Evolutionary conservation across 805 yeast genomes (phyloP).

Genomic region (Candida jianshihensis): DNA sequence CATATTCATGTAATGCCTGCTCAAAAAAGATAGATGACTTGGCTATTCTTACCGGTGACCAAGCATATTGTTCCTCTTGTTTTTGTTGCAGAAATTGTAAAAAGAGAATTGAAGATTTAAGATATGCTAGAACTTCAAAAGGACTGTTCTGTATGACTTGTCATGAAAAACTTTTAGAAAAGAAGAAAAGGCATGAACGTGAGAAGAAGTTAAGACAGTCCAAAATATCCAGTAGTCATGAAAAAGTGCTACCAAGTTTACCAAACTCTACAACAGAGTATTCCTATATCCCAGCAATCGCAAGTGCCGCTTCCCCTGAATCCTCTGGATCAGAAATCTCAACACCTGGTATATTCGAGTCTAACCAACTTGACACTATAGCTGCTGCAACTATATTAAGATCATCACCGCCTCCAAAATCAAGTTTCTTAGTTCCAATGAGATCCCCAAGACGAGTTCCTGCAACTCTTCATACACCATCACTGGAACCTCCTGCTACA

Average conservation of each 20-base stretch:
- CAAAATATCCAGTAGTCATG: no score
- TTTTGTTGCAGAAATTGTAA: conserved; percentile 87
- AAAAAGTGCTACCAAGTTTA: conserved; percentile 10
- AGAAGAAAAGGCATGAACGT: conserved; percentile 57
- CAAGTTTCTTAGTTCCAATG: conserved; percentile 9
- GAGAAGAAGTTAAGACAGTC: conserved; percentile 16
- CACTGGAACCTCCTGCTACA: conserved; percentile 15
- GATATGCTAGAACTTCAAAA: conserved; percentile 88
- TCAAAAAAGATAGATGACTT: conserved; percentile 81
- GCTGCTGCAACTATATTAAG: neutral
- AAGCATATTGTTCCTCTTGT: conserved; percentile 87
- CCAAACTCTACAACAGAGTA: conserved; percentile 3
- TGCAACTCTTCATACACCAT: conserved; percentile 1
- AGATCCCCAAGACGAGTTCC: conserved; percentile 19
- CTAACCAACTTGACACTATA: conserved; percentile 4
- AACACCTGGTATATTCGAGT: conserved; percentile 8
- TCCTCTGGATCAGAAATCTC: conserved; percentile 15
- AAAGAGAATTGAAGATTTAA: conserved; percentile 74
- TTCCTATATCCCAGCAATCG: no score
- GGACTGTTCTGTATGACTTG: conserved; percentile 92
- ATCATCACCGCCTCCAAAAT: conserved; percentile 1
- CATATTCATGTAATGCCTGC: conserved; percentile 86
- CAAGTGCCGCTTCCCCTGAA: conserved; percentile 11
- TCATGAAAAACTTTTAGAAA: conserved; percentile 75
- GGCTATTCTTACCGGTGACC: conserved; percentile 92